A percentile compares a stretch with the other conserved stretches of the same genome.
Evolutionary conservation across 2,329 filamentous ascomycete genomes (phyloP).

Genomic region (Aspergillus caelatus): DNA sequence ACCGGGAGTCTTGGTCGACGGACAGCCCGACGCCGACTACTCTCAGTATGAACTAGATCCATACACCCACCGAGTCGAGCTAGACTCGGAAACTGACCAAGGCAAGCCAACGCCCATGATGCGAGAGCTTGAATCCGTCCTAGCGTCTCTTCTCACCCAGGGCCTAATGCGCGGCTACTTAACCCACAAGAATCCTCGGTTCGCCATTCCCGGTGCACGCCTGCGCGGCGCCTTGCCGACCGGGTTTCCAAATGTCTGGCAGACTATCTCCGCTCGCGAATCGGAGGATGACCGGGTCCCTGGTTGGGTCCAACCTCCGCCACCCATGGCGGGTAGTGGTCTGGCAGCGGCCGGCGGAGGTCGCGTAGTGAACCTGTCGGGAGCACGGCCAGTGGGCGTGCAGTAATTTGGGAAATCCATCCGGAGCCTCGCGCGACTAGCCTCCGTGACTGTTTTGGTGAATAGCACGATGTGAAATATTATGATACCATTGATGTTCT

Average conservation of each 20-base stretch:
- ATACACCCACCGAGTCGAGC: conserved; percentile 50
- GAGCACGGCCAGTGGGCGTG: conserved; percentile 55
- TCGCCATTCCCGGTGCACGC: conserved; percentile 76
- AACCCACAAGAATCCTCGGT: conserved; percentile 72
- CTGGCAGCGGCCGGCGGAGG: conserved; percentile 45
- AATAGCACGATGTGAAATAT: not conserved
- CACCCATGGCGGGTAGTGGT: conserved; percentile 20
- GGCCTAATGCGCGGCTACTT: conserved; percentile 83
- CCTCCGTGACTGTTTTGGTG: not conserved
- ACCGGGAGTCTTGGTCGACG: conserved; percentile 29
- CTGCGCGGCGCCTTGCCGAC: conserved; percentile 44
- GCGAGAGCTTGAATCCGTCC: conserved; percentile 72
- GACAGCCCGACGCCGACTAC: conserved; percentile 32
- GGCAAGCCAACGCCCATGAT: conserved; percentile 49
- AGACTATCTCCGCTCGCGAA: conserved; percentile 65
- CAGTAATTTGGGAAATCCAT: conserved; percentile 20
- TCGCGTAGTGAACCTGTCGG: conserved; percentile 60
- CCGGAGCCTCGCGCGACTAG: not conserved
- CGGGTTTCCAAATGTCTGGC: conserved; percentile 72
- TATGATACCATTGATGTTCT: not conserved
- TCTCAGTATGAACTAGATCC: conserved; percentile 57
- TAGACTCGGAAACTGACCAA: conserved; percentile 18
- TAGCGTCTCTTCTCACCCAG: conserved; percentile 77
- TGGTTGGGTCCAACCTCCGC: conserved; percentile 67
- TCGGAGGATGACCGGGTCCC: conserved; percentile 67